Evolutionary conservation across 2,329 filamentous ascomycete species (phyloP).

Genomic region (Sarocladiaceae sp.): DNA sequence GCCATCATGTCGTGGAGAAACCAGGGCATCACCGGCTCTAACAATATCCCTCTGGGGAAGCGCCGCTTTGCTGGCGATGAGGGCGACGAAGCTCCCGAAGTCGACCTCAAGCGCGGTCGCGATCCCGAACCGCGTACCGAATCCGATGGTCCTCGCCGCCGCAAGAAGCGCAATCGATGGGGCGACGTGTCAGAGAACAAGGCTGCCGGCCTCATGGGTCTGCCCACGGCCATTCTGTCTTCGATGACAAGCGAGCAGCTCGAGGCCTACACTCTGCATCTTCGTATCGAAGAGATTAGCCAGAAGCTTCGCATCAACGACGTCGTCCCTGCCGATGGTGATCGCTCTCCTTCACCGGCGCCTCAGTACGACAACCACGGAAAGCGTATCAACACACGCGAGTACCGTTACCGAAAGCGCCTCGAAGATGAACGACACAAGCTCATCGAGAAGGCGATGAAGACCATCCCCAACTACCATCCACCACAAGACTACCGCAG

Average conservation of each 20-base stretch:
- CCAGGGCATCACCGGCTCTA: slow-evolving; percentile 91
- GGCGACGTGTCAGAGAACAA: slow-evolving; percentile 97
- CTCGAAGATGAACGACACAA: slow-evolving; percentile 99
- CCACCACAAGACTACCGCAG: slow-evolving; percentile 97
- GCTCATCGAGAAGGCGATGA: slow-evolving; percentile 98
- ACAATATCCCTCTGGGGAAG: slow-evolving; percentile 92
- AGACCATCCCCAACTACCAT: slow-evolving; percentile 98
- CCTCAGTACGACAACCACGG: slow-evolving; percentile 99
- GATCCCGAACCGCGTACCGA: slow-evolving; percentile 73
- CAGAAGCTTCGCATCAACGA: slow-evolving; percentile 99
- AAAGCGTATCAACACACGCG: slow-evolving; percentile 97
- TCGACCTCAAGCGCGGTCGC: slow-evolving; percentile 76
- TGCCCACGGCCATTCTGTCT: slow-evolving; percentile 91
- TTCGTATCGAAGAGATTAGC: slow-evolving; percentile 98
- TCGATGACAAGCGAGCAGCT: slow-evolving; percentile 99
- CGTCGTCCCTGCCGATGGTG: slow-evolving; percentile 92
- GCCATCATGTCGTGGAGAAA: slow-evolving; percentile 59
- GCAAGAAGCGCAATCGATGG: slow-evolving; percentile 99
- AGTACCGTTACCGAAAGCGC: slow-evolving; percentile 96
- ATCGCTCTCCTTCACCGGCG: slow-evolving; percentile 92
- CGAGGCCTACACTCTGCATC: slow-evolving; percentile 90
- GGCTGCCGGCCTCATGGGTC: slow-evolving; percentile 93
- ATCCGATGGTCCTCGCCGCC: slow-evolving; percentile 72
- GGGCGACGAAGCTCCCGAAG: slow-evolving; percentile 27
- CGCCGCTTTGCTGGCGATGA: slow-evolving; percentile 65